Evolutionary conservation across 306 rosid genomes (phyloP).

Genomic region (Medicago ruthenica): DNA sequence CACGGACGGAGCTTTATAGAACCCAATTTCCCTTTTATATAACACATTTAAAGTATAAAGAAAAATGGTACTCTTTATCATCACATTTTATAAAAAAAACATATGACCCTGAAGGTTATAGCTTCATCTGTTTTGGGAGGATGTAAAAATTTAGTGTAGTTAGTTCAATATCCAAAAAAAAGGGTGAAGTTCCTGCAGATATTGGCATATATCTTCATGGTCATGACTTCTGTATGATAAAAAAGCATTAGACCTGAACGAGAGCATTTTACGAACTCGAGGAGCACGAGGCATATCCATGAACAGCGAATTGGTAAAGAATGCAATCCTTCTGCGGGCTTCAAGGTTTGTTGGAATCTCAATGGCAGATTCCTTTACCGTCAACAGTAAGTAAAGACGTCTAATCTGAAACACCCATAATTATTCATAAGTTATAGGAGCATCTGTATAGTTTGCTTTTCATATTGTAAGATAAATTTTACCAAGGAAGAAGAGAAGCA

Average conservation of each 20-base stretch:
- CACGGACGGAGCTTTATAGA: conserved; percentile 16
- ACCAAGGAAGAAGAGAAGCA: conserved; percentile 24
- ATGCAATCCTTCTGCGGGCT: conserved; percentile 94
- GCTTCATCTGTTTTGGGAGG: conserved; percentile 35
- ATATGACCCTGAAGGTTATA: conserved; percentile 34
- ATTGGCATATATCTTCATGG: conserved; percentile 29
- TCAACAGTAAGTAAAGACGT: conserved; percentile 80
- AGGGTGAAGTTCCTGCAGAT: conserved; percentile 35
- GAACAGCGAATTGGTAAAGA: conserved; percentile 91
- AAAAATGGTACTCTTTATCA: conserved; percentile 11
- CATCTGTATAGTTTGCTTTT: conserved; percentile 28
- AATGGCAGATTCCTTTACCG: conserved; percentile 87
- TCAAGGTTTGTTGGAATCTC: conserved; percentile 95
- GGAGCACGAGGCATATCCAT: conserved; percentile 99
- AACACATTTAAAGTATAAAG: not conserved
- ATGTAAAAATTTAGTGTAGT: conserved; percentile 21
- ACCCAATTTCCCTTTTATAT: conserved; percentile 22
- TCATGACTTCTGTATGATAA: conserved; percentile 32
- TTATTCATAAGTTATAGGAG: conserved; percentile 17
- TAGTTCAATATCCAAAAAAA: conserved; percentile 27
- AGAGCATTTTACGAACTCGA: conserved; percentile 92
- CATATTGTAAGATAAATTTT: conserved; percentile 8
- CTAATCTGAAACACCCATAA: conserved; percentile 67
- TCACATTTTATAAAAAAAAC: conserved; percentile 30
- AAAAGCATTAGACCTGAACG: conserved; percentile 70